Evolutionary conservation across 106 monocot species (phyloP).

Genomic region (Alisma plantagoaquatica): DNA sequence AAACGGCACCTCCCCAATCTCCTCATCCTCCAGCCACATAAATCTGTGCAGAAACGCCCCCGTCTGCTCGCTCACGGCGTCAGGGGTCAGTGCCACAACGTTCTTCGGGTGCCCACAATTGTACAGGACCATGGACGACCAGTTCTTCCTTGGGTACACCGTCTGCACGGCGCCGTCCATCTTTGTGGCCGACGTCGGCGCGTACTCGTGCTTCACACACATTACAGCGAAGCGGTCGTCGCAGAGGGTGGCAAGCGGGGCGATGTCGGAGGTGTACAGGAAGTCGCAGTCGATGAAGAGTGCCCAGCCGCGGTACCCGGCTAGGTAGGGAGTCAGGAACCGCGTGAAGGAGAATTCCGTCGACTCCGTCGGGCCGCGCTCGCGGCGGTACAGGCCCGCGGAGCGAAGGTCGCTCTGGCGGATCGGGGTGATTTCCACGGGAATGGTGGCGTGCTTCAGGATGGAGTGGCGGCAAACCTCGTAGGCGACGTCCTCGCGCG

Average conservation of each 20-base stretch:
- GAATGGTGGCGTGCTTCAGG: constrained; percentile 49
- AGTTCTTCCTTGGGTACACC: constrained; percentile 89
- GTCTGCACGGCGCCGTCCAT: constrained; percentile 94
- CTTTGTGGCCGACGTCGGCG: constrained; percentile 58
- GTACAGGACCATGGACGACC: constrained; percentile 93
- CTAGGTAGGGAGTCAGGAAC: constrained; percentile 80
- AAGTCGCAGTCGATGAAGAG: constrained; percentile 94
- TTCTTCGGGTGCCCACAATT: constrained; percentile 89
- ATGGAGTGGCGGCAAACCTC: constrained; percentile 71
- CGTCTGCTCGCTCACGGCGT: constrained; percentile 51
- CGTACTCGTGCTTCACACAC: constrained; percentile 88
- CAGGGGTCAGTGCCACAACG: constrained; percentile 48
- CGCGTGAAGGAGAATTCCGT: constrained; percentile 99
- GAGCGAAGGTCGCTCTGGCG: constrained; percentile 63
- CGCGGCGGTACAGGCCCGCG: constrained; percentile 53
- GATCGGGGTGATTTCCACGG: constrained; percentile 55
- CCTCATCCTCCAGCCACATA: constrained; percentile 73
- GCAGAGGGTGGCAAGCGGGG: constrained; percentile 28
- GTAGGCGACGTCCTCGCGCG: constrained; percentile 63
- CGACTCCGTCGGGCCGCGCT: constrained; percentile 55
- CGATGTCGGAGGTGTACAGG: constrained; percentile 63
- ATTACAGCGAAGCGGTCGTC: constrained; percentile 57
- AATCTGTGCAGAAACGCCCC: constrained; percentile 88
- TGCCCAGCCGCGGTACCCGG: constrained; percentile 66
- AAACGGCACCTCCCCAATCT: constrained; percentile 74